Evolutionary conservation across 2,329 filamentous ascomycete species (phyloP), one percentile per base, ranked within the genome.

Genomic region (Aspergillus brunneoviolaceus): DNA sequence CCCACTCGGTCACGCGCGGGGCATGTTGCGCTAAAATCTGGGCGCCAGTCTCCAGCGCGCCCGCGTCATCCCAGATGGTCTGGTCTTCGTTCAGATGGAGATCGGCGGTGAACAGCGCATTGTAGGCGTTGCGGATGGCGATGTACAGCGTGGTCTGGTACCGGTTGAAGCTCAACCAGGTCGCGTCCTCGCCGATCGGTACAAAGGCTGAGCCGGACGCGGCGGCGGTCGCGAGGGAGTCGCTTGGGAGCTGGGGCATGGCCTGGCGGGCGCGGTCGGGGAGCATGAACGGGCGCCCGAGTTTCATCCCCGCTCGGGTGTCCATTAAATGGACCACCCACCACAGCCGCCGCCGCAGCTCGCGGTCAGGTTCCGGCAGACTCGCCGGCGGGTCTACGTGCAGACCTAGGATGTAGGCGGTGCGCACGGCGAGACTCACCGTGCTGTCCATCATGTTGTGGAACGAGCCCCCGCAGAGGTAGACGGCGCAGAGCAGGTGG

Each of bases 81-180:
- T 58, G 50, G 12, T 12, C 25, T 1, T 35, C 19, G 4, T 19
- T 14, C 7, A 53, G 14, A 14, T 53, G 65, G 25, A 61, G 59
- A 45, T 63, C 61, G 16, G n/a, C 39, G 52, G 29, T 42, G 16
- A 25, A 64, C 25, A 63, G 65, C 2, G 51, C 16, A 7, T 49
- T 61, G 29, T 66, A 61, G 9, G 61, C 61, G 9, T 42, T 55
- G 5, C 64, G 61, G 6, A 33, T 50, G 25, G 55, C 42, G 5
- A 61, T 59, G 14, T 63, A 61, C 12, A 67, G 59, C 33, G 51
- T 55, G 0, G 49, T 57, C 45, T 55, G 29, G n/a, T 63, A 39
- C n/a, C 61, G 55, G 39, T 63, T 61, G 31, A 60, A 67, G 12
- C 54, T 67, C 12, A 67, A 56, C 65, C 65, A 67, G 9, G 65